Conservation (phyloP, 148 eudicot genomes). For the Heliosperma pusillum region DNA sequence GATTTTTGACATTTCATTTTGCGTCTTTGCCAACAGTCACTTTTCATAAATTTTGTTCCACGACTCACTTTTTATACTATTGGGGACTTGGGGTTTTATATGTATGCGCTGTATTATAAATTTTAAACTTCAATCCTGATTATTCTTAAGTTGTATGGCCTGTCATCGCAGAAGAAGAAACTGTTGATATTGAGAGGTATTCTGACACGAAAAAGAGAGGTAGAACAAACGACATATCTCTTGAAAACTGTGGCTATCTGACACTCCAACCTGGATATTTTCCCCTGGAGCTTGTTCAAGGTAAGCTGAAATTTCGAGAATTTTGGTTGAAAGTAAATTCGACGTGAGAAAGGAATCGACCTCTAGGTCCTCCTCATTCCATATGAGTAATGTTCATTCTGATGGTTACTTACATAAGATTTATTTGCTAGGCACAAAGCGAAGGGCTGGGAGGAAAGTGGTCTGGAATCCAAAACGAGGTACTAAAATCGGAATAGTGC, state of each 20-base stretch:
- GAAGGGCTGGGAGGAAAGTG: too few relatives aligned
- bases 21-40: too few relatives aligned
- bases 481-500: conserved; percentile 11
- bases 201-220: conserved; percentile 18
- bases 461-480: too few relatives aligned
- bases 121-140: background rate
- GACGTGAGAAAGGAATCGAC: too few relatives aligned
- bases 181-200: conserved; percentile 23
- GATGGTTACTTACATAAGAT: background rate
- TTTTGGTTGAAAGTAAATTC: background rate
- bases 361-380: background rate
- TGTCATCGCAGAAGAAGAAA: conserved; percentile 21
- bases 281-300: conserved; percentile 35
- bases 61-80: background rate
- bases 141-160: background rate
- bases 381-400: background rate
- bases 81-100: background rate
- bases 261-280: conserved; percentile 35
- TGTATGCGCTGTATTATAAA: background rate
- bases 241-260: conserved; percentile 27
- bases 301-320: conserved; percentile 17
- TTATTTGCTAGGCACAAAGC: too few relatives aligned
- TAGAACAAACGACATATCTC: conserved; percentile 16
- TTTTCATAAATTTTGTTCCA: background rate
- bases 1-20: too few relatives aligned